Conservation (phyloP, 1,284 basidiomycete species). For the Ceratobasidium sp. region DNA sequence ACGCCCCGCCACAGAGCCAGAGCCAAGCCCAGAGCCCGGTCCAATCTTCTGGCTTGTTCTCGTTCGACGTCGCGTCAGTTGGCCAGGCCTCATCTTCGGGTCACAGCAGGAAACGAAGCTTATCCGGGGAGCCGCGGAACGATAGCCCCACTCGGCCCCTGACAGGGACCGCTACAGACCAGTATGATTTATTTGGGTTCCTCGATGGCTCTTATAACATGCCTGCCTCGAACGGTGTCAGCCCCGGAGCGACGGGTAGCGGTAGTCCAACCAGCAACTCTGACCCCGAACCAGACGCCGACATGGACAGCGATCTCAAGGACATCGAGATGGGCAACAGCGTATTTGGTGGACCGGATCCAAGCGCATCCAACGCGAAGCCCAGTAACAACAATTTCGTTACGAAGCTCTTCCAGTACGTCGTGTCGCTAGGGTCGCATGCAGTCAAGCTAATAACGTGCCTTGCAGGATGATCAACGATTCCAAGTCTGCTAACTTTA, state of each 20-base stretch:
- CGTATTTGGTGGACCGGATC: conserved; percentile 12
- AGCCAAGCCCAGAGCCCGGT: conserved; percentile 30
- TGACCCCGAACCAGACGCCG: conserved; percentile 26
- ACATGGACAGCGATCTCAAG: conserved; percentile 39
- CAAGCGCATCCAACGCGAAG: conserved; percentile 16
- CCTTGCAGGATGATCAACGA: conserved; percentile 77
- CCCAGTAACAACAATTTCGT: conserved; percentile 72
- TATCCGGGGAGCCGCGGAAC: conserved; percentile 33
- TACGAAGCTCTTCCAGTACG: conserved; percentile 81
- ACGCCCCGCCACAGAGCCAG: conserved; percentile 18
- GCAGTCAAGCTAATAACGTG: conserved; percentile 25
- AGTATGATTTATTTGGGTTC: conserved; percentile 14
- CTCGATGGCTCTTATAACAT: conserved; percentile 7
- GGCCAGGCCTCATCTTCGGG: conserved; percentile 8
- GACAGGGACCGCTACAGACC: conserved; percentile 3
- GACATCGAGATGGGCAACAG: conserved; percentile 19
- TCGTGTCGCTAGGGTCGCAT: conserved; percentile 43
- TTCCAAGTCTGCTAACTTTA: conserved; percentile 75
- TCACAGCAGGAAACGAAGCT: conserved; percentile 24
- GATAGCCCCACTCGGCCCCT: conserved; percentile 30
- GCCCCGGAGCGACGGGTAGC: conserved; percentile 26
- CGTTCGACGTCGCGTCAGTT: background rate
- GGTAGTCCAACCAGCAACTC: conserved; percentile 24
- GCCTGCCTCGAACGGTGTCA: conserved; percentile 29
- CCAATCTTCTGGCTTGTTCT: background rate